Evolutionary conservation across 176 grass and related monocot genomes (phyloP), one percentile per base, ranked within the genome.

Genomic region (Melocanna baccifera): DNA sequence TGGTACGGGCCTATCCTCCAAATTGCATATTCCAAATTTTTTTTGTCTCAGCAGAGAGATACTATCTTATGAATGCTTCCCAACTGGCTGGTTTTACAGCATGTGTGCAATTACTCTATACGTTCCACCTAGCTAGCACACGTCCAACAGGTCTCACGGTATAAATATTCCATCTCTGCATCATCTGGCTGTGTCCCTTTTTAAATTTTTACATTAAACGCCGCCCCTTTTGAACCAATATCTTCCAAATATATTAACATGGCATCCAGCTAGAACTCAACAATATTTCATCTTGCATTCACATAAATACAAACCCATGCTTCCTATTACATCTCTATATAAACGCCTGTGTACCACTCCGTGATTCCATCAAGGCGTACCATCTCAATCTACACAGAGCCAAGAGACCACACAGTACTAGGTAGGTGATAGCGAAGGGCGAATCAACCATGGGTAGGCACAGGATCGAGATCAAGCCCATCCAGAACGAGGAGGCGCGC

Each of bases 381-480:
- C n/a, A 41, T n/a, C 19, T 12, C 37, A 1, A 23, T 69, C 11
- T 23, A 43, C 10, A 23, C 1, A 69, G 9, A 69, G 36, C 0
- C 10, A 23, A 69, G 37, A 22, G 42, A 42, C 65, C 3, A 40
- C 18, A 69, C 39, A 11, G 13, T 69, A 42, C 26, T 7, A 13
- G 16, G 13, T 48, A 71, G 11, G 23, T 16, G 6, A 71, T 55
- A 29, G 29, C 13, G 71, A 20, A 48, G 25, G 65, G 69, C 28
- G 83, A 43, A 67, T 47, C 18, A 73, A 87, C 41, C 46, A 71
- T 4, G 41, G 86, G 85, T 7, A 87, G 61, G 69, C 81, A 51
- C 68, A 83, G 79, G 62, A 85, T 79, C 46, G 81, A 45, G 86
- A 63, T 80, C 56, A 62, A 81, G 46, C 65, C 40, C 53, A 72